Base-by-base conservation (phyloP, 2,329 filamentous ascomycete genomes). In the Colletotrichum cordylinicola region DNA sequence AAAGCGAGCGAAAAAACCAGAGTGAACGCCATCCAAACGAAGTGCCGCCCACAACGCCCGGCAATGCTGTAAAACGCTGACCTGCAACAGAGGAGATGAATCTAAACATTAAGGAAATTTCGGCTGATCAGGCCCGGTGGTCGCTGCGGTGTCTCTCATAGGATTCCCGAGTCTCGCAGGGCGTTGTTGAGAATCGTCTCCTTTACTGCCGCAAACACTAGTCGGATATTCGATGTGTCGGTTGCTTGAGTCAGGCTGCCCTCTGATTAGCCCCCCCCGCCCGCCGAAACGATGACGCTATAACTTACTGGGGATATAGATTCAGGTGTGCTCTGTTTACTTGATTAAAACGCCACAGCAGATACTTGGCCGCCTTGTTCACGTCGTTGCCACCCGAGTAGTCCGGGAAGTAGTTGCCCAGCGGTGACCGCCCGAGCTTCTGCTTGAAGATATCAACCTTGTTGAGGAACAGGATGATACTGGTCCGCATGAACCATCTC, bases 141-240 rank as follows among this genome's bases (percentile, higher is more conserved):
- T 55, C 31, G 60, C 43, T 52, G 43, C 21, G 16, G 24, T 33
- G 64, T 15, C 29, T 35, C 82, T 94, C 86, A 96, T 81, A 99
- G 92, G 85, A 99, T 98, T 80, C 97, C 97, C 27, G 97, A 98
- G 85, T 99, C 97, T 87, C 98, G 98, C 80, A 99, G 91, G 64
- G 97, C 97, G 84, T 99, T 99, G 86, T 98, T 98, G 80, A 99
- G 88, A 82, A 99, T 99, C 39, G 97, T 99, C 87, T 99, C 97
- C 85, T 99, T 99, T 76, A 99, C 97, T 10, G 97, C 97, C 39
- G 96, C 97, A 86, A 99, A 99, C 64, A 99, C 97, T 48, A 99
- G 91, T 79, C 97, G 95, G 82, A 99, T 98, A 83, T 99, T 99
- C 68, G 96, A 98, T 6, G 97, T 99, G 84, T 99, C 97, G 78